Percentiles rank a stretch among this genome's conserved stretches.
Conservation (phyloP, 768 basidiomycete species). For the Panaeolus papilionaceus region DNA sequence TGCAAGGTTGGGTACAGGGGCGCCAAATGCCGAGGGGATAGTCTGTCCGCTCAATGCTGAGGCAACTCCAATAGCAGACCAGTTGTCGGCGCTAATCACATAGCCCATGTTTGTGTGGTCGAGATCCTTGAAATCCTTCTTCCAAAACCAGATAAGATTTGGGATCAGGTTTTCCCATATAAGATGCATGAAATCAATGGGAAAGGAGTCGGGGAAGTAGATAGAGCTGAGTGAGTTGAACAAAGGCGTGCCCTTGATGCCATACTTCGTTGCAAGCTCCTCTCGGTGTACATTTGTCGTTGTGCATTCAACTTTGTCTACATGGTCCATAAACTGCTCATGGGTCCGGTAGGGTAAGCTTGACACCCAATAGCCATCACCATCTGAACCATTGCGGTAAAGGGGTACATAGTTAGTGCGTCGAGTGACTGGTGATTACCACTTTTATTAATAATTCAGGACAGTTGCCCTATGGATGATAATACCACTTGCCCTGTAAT, state of each 20-base stretch:
- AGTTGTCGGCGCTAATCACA: slow-evolving; percentile 34
- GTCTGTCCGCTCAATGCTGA: slow-evolving; percentile 37
- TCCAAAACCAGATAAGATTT: slow-evolving; percentile 48
- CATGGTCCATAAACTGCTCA: slow-evolving; percentile 32
- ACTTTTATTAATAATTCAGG: no score
- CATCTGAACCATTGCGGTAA: slow-evolving; percentile 11
- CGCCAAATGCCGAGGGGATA: slow-evolving; percentile 46
- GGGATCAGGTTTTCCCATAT: slow-evolving; percentile 50
- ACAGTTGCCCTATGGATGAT: no score
- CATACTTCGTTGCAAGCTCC: slow-evolving; percentile 33
- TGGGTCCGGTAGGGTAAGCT: slow-evolving; percentile 44
- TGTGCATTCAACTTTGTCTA: slow-evolving; percentile 31
- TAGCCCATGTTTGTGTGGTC: slow-evolving; percentile 38
- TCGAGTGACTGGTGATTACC: no score
- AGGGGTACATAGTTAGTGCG: slow-evolving; percentile 34
- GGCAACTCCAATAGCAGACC: slow-evolving; percentile 46
- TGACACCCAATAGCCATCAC: slow-evolving; percentile 29
- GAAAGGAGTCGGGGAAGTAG: slow-evolving; percentile 45
- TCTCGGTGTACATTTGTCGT: slow-evolving; percentile 26
- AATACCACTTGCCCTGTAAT: no score
- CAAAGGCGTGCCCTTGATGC: slow-evolving; percentile 41
- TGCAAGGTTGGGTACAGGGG: slow-evolving; percentile 39
- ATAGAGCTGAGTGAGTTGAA: slow-evolving; percentile 38
- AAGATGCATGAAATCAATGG: slow-evolving; percentile 58
- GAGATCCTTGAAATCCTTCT: slow-evolving; percentile 46